Evolutionary conservation across 1,284 basidiomycete genomes (phyloP), one percentile per base, ranked within the genome.

Genomic region (Puccinia polysora): DNA sequence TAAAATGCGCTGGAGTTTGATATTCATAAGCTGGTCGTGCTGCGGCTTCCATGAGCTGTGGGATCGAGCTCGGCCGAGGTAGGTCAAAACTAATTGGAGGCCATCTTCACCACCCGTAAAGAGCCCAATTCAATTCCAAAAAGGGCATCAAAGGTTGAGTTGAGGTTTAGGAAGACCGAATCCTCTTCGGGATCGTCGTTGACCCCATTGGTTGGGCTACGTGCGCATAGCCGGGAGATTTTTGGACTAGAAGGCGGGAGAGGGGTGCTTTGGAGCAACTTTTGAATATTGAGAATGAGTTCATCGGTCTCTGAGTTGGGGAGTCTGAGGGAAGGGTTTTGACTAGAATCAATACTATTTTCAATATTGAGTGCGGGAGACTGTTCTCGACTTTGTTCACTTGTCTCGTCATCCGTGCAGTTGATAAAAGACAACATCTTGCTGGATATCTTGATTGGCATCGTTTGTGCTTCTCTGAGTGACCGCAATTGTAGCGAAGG

Each of bases 191-290:
- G 36, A 32, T 34, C 2, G 30, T 25, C 15, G 15, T 14, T 15
- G n/a, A 52, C 50, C 20, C 53, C 32, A 56, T 56, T n/a, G 18
- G 30, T 56, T 56, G 53, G 53, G 30, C 25, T 56, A n/a, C 3
- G 12, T n/a, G 10, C 30, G 30, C 4, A 56, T 4, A 56, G 53
- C n/a, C 36, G 53, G 2, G 18, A 6, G 28, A 56, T 32, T 2
- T 2, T 14, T 15, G 30, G 30, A 34, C 28, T 56, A n/a, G 53
- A 25, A 34, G 53, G 53, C 28, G 53, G 53, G 53, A n/a, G n/a
- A n/a, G n/a, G n/a, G n/a, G n/a, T n/a, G n/a, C n/a, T n/a, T n/a
- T n/a, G n/a, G n/a, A n/a, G n/a, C n/a, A n/a, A n/a, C n/a, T n/a
- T n/a, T n/a, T n/a, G n/a, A n/a, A n/a, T n/a, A n/a, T n/a, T n/a